phyloP scores from a whole-genome alignment of 164 flowering plant genomes.

The Umbilicus rupestris region DNA sequence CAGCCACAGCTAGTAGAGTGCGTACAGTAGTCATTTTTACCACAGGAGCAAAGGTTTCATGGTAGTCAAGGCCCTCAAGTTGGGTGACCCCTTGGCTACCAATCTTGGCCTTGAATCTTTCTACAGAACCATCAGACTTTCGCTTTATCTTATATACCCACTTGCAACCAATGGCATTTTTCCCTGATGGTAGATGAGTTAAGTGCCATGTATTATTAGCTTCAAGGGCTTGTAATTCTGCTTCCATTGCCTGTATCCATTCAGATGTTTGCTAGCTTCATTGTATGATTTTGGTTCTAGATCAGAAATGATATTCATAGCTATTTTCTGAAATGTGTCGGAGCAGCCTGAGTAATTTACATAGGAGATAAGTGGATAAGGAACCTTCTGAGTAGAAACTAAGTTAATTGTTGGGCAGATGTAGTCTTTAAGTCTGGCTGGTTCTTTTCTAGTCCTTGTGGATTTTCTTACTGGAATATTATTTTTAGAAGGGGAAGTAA shows the following conservation, averaged over 20 bases:
- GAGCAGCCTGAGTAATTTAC: not conserved
- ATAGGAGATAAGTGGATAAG: not conserved
- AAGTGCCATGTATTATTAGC: not conserved
- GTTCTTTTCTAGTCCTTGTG: too few species aligned
- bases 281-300: not conserved
- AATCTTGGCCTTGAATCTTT: not conserved
- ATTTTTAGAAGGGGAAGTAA: too few species aligned
- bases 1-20: not conserved
- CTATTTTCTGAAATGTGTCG: not conserved
- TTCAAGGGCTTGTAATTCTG: not conserved
- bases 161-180: not conserved
- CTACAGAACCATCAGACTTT: not conserved
- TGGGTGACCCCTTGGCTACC: not conserved
- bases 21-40: not conserved
- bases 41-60: not conserved
- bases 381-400: too few species aligned
- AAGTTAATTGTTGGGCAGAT: too few species aligned
- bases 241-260: not conserved
- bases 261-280: not conserved
- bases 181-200: not conserved
- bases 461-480: too few species aligned
- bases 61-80: not conserved
- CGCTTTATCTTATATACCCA: not conserved
- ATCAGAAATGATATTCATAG: not conserved
- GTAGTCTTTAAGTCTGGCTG: too few species aligned